These are phyloP conservation scores for Dictyostelium citrinum DNA, from an alignment of 78 protist species.

Conservation along the genomic window DNA sequence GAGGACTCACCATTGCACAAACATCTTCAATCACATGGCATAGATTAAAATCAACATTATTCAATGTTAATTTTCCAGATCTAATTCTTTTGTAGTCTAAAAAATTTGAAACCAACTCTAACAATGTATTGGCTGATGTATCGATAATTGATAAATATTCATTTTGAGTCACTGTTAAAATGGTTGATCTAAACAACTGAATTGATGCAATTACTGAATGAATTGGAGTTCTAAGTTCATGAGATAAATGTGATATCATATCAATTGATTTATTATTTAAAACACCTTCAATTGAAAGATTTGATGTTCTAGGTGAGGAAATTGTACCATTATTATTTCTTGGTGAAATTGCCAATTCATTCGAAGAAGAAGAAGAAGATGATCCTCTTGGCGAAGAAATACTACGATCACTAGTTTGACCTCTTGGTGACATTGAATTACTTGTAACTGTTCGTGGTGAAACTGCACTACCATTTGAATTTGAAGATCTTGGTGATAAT, in stretches of 20 bases:
- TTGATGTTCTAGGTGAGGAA: not conserved
- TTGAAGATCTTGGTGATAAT: not conserved
- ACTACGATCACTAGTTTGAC: not conserved
- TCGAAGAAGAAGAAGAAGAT: not conserved
- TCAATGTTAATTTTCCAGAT: constrained; percentile 19
- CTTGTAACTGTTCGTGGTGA: constrained; percentile 8
- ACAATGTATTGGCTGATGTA: not conserved
- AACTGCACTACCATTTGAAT: not conserved
- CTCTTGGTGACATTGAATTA: constrained; percentile 42
- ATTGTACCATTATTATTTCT: not conserved
- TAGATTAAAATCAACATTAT: constrained; percentile 32
- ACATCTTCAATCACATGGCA: constrained; percentile 35
- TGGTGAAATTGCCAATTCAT: not conserved
- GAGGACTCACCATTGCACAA: constrained; percentile 49
- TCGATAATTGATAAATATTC: constrained; percentile 20
- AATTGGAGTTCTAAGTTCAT: constrained; percentile 52
- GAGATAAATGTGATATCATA: constrained; percentile 36
- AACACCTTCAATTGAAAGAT: not conserved
- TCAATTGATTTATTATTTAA: constrained; percentile 28
- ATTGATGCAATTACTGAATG: constrained; percentile 2
- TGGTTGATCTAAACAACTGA: constrained; percentile 14
- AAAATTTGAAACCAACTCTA: not conserved
- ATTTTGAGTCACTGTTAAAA: not conserved
- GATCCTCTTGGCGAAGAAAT: not conserved
- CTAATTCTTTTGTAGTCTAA: constrained; percentile 23